These are phyloP conservation scores for Fusarium algeriense DNA, from an alignment of 2,329 filamentous ascomycete species.

Conservation along the genomic window DNA sequence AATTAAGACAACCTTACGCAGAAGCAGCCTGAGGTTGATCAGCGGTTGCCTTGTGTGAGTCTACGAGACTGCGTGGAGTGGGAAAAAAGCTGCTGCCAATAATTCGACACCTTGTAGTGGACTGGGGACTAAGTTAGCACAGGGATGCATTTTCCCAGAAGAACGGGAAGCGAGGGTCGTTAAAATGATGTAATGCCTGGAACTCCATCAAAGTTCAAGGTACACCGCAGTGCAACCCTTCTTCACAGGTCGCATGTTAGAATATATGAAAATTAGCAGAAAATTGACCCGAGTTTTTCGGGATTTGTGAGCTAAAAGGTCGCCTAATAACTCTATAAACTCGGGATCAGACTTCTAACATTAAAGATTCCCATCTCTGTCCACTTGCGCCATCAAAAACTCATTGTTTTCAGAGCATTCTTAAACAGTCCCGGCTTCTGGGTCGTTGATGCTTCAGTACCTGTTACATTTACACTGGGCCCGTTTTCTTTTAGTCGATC, in stretches of 20 bases:
- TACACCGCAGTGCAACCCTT: constrained; percentile 15
- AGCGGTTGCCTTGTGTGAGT: constrained; percentile 32
- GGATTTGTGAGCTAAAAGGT: no score
- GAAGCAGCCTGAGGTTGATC: constrained; percentile 33
- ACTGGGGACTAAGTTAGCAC: constrained; percentile 24
- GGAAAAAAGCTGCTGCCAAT: constrained; percentile 33
- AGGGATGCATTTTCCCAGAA: constrained; percentile 39
- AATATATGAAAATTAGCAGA: not conserved
- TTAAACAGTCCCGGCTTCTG: constrained; percentile 14
- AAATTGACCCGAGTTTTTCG: not conserved
- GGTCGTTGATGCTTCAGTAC: constrained; percentile 16
- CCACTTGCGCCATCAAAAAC: not conserved
- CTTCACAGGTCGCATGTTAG: not conserved
- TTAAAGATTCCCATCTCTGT: not conserved
- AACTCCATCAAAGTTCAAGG: constrained; percentile 5
- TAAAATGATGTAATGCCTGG: constrained; percentile 48
- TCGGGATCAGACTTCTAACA: not conserved
- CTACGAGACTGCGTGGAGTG: constrained; percentile 28
- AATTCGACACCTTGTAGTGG: constrained; percentile 26
- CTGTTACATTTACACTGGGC: constrained; percentile 12
- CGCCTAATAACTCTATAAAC: not conserved
- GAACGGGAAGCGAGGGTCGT: constrained; percentile 38
- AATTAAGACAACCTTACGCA: not conserved
- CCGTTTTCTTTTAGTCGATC: constrained; percentile 30
- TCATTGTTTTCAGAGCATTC: not conserved